phyloP scores from a whole-genome alignment of 1,284 basidiomycete genomes.

The Cutaneotrichosporon sp. region DNA sequence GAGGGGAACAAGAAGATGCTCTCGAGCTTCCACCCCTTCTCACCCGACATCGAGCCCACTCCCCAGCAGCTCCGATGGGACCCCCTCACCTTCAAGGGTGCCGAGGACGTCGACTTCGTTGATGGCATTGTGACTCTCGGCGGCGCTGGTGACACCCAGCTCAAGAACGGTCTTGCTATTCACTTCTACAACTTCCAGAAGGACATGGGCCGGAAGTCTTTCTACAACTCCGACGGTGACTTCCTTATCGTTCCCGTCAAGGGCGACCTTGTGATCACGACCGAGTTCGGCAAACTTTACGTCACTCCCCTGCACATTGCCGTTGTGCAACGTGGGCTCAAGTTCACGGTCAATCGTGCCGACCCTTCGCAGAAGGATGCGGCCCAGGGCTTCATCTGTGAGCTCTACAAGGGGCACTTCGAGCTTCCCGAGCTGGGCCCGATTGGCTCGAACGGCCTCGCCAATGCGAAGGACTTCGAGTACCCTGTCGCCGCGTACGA shows the following conservation, averaged over 20 bases:
- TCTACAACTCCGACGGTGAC: conserved; percentile 64
- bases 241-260: conserved; percentile 63
- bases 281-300: conserved; percentile 64
- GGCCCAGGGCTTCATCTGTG: conserved; percentile 54
- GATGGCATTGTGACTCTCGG: conserved; percentile 61
- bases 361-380: not conserved
- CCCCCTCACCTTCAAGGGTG: conserved; percentile 49
- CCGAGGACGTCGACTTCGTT: conserved; percentile 55
- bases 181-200: conserved; percentile 61
- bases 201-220: conserved; percentile 62
- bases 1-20: conserved; percentile 6
- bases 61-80: conserved; percentile 63
- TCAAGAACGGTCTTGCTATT: conserved; percentile 59
- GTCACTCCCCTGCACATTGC: conserved; percentile 61
- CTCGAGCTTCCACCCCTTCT: conserved; percentile 7
- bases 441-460: conserved; percentile 59
- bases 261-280: conserved; percentile 63
- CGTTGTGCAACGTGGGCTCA: conserved; percentile 62
- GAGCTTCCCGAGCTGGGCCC: conserved; percentile 63
- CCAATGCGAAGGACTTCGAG: conserved; percentile 62
- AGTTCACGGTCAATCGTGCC: conserved; percentile 54
- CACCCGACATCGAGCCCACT: conserved; percentile 43
- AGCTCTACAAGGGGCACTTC: conserved; percentile 62
- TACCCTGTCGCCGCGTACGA: conserved; percentile 57
- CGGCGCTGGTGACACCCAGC: conserved; percentile 61